Base-by-base conservation (phyloP, 768 basidiomycete species). In the Termitomyces sp. region DNA sequence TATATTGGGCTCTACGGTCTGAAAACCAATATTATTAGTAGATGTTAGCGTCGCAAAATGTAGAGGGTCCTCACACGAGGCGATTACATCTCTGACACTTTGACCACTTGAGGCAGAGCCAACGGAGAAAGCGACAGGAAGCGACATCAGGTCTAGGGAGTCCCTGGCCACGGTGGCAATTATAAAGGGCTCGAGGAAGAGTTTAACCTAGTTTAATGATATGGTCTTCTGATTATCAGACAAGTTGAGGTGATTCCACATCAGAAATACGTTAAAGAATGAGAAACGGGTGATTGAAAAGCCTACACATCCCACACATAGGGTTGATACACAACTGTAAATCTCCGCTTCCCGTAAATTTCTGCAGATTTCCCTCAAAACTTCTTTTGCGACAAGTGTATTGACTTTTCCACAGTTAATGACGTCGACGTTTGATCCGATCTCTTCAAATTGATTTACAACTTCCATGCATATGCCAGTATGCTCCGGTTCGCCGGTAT, bases 1-100 rank as follows among this genome's bases (percentile, higher is more conserved):
- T 78, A 64, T 81, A 86, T 65, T 89, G 87, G 8, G 86, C 75
- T 32, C 88, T 81, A 54, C 82, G 83, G 67, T 90, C 88, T 90
- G 61, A 20, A 59, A 47, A 44, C 28, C 62, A 45, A 54, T 9
- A 47, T 58, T 18, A 28, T 41, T 47, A 55, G 35, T 59, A 51
- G 36, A 24, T 41, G 20, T 33, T 43, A 24, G 16, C 30, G 60
- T 38, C 14, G n/a, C 24, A 33, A 7, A 38, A 24, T 11, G 22
- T 28, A 5, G 10, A 18, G 20, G 52, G 54, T 44, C 70, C 80
- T 67, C 62, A 84, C 86, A 87, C 16, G 86, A 86, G 20, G 79
- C 76, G 18, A 88, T 79, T 3, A 76, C 86, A 69, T 85, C 81
- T 54, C 76, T 66, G 20, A 82, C 76, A 61, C 77, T 82, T 30